Evolutionary conservation across 352 stramenopile species (phyloP), one percentile per base, ranked within the genome.

Genomic region (Halophytophthora polymorphica): DNA sequence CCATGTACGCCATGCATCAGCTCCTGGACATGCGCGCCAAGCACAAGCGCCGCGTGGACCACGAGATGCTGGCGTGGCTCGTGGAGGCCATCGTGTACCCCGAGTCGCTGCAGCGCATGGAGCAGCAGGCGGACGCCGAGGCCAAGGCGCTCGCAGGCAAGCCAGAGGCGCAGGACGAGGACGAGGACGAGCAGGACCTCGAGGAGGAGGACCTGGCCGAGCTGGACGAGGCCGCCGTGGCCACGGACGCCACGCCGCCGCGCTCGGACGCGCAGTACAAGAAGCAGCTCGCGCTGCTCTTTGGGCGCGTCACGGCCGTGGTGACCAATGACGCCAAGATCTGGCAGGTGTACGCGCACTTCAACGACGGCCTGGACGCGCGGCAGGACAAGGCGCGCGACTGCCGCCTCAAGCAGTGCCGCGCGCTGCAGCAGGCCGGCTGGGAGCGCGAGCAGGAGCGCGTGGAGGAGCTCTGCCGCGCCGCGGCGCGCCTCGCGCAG

Each of bases 1-100:
- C 81, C 45, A 90, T 94, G 61, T 92, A 94, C 59, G 81, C 72
- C 21, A 79, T 89, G 60, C 81, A 94, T 50, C 79, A 92, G 56
- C 76, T 89, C 29, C 56, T 94, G 22, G 80, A 91, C 60, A 54
- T 94, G 69, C 79, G 84, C 34, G 38, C 61, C 46, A 94, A 94
- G 59, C 84, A 92, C 69, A 88, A 90, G 37, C 82, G 79, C 5
- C 69, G 71, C 10, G 46, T 94, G 0, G 84, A 92, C 54, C 71
- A 78, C 42, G 73, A 91, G 45, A 71, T 92, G 64, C 71, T 94
- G 6, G 80, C 80, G 54, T 90, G 79, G 80, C 73, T 94, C 12
- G 82, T 92, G 3, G 73, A 94, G 51, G 75, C 74, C 10, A 86
- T 94, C 34, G 72, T 91, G 49, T 92, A 75, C 61, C 69, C 73